Percentiles rank a stretch among this genome's conserved stretches.
These are phyloP conservation scores for Roridomyces roridus DNA, from an alignment of 768 basidiomycete species.

Conservation along the genomic window DNA sequence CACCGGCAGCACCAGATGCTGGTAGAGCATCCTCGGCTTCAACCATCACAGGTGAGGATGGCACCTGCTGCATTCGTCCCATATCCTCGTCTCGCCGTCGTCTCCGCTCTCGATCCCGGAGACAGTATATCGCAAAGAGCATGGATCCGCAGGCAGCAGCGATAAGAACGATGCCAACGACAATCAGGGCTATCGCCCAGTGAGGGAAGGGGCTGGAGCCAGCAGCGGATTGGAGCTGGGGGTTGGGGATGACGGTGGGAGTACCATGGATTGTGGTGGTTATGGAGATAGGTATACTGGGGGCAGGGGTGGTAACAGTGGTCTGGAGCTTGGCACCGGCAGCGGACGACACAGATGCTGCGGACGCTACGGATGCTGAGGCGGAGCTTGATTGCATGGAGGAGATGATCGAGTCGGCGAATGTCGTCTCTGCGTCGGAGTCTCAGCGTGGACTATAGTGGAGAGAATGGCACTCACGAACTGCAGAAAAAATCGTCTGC, in stretches of 20 bases:
- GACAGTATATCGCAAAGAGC: conserved; percentile 73
- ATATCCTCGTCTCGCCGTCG: conserved; percentile 42
- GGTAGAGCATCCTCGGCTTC: background rate
- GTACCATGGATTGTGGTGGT: background rate
- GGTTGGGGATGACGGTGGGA: conserved; percentile 17
- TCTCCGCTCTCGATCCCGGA: conserved; percentile 52
- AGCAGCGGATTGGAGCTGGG: conserved; percentile 53
- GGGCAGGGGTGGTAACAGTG: background rate
- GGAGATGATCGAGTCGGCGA: conserved; percentile 68
- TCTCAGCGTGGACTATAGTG: background rate
- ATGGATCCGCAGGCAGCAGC: conserved; percentile 66
- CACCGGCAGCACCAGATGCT: background rate
- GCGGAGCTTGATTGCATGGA: conserved; percentile 54
- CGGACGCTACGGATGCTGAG: background rate
- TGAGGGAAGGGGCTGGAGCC: conserved; percentile 63
- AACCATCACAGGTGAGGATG: conserved; percentile 37
- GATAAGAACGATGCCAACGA: conserved; percentile 85
- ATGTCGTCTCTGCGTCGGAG: conserved; percentile 66
- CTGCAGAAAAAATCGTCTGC: conserved; percentile 78
- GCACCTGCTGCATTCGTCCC: too few relatives aligned
- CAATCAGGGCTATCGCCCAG: conserved; percentile 90
- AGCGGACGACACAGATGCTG: background rate
- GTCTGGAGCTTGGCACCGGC: background rate
- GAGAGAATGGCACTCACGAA: conserved; percentile 64
- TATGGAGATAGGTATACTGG: conserved; percentile 46